These are phyloP conservation scores for Termitomyces sp. DNA, from an alignment of 768 basidiomycete genomes.

Conservation along the genomic window DNA sequence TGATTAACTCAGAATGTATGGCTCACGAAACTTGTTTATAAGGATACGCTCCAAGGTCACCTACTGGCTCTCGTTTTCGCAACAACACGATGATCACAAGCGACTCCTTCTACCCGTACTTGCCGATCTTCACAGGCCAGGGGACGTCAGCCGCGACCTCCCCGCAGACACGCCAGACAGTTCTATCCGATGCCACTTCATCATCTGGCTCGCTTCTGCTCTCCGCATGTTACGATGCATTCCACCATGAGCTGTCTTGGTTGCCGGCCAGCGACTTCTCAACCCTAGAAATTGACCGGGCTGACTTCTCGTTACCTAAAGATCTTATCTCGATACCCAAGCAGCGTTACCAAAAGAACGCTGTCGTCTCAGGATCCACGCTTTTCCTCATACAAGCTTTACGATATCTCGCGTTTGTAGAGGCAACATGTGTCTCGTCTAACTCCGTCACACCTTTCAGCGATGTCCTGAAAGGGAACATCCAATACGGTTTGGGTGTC, in stretches of 20 bases:
- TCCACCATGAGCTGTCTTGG: slow-evolving; percentile 42
- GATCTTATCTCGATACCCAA: slow-evolving; percentile 32
- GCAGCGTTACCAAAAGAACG: slow-evolving; percentile 33
- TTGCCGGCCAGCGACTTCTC: slow-evolving; percentile 32
- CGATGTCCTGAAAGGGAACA: slow-evolving; percentile 29
- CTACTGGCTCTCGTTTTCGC: not conserved
- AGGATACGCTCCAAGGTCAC: slow-evolving; percentile 5
- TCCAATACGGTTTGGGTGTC: slow-evolving; percentile 28
- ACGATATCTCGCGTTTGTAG: slow-evolving; percentile 41
- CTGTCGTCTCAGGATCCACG: slow-evolving; percentile 40
- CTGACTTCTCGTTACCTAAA: slow-evolving; percentile 36
- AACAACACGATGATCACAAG: slow-evolving; percentile 6
- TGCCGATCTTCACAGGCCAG: slow-evolving; percentile 57
- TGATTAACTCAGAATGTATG: slow-evolving; percentile 12
- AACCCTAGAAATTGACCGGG: slow-evolving; percentile 30
- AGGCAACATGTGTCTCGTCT: slow-evolving; percentile 9
- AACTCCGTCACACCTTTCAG: slow-evolving; percentile 20
- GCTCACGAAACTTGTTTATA: slow-evolving; percentile 15
- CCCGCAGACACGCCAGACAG: slow-evolving; percentile 27
- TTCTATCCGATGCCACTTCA: slow-evolving; percentile 34
- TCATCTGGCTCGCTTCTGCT: slow-evolving; percentile 38
- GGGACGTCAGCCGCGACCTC: slow-evolving; percentile 33
- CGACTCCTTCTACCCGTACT: slow-evolving; percentile 13
- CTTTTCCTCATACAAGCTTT: slow-evolving; percentile 49
- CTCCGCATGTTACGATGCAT: slow-evolving; percentile 43